A percentile compares a stretch with the other conserved stretches of the same genome.
phyloP scores from a whole-genome alignment of 495 filamentous ascomycete species.

The Penicillium malachiteum region DNA sequence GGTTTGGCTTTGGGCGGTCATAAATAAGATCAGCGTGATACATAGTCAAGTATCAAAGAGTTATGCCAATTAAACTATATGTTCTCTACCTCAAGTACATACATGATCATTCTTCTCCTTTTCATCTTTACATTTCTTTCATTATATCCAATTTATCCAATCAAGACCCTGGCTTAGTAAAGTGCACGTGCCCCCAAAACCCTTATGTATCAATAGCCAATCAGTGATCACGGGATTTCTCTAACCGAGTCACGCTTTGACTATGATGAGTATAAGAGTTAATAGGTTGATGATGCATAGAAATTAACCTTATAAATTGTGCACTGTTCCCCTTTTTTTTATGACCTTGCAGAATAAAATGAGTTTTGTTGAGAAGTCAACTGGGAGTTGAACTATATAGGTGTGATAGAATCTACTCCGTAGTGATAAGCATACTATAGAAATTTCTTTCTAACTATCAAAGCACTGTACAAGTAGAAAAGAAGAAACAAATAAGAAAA shows the following conservation, averaged over 20 bases:
- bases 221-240: slow-evolving; percentile 3
- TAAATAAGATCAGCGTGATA: not conserved
- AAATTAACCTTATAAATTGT: too few species aligned
- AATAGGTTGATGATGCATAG: too few species aligned
- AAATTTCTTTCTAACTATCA: not conserved
- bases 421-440: not conserved
- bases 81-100: too few species aligned
- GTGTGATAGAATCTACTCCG: slow-evolving; percentile 1
- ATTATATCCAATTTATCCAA: not conserved
- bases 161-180: not conserved
- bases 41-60: not conserved
- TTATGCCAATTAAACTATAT: too few species aligned
- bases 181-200: slow-evolving; percentile 10
- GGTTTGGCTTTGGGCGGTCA: slow-evolving; percentile 87
- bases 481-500: not conserved
- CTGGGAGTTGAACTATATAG: not conserved
- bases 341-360: too few species aligned
- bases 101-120: too few species aligned
- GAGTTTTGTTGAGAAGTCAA: not conserved
- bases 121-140: too few species aligned
- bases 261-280: not conserved
- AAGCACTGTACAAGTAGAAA: not conserved
- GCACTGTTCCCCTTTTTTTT: too few species aligned
- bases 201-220: slow-evolving; percentile 11
- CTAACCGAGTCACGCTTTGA: slow-evolving; percentile 21